Evolutionary conservation across 768 basidiomycete genomes (phyloP), one percentile per base, ranked within the genome.

Genomic region (Lentinula detonsa): DNA sequence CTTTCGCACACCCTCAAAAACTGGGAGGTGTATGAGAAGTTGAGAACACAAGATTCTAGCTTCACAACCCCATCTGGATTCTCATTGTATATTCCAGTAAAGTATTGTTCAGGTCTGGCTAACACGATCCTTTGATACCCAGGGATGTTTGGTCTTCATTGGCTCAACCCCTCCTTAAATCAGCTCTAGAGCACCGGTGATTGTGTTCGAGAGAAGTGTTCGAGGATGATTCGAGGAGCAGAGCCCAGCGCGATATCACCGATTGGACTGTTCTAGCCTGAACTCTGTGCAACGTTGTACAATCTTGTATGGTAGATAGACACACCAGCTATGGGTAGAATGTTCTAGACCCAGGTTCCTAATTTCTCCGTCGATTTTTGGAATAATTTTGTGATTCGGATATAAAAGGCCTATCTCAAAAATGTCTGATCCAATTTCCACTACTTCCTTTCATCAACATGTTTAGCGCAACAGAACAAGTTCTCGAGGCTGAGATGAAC

Each of bases 401-500:
- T 28, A 34, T 37, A 11, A 39, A 39, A 39, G 37, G 37, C 37
- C 18, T 31, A 21, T 60, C n/a, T 42, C 21, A 40, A 11, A 10
- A 43, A 13, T 35, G 4, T 46, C 10, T 46, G 8, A 34, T 39
- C 37, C 50, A 39, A 15, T 33, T 4, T 4, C 43, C 18, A 21
- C 34, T 15, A 5, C 54, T 42, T 37, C 8, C 2, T 56, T 15
- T 21, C 40, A 53, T 18, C 18, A 46, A 15, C 42, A 59, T 59
- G 57, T 18, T 50, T 13, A 31, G 48, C 23, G 34, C 65, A 54
- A n/a, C 61, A 63, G n/a, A 35, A 43, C 35, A 68, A 64, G 67
- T 67, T 33, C 75, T 82, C 55, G 75, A 81, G 57, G 73, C 75
- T 16, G 78, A 84, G 67, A 70, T 83, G 39, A 67, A 70, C 65